Conservation (phyloP, 176 grass and related monocot species). For the Saccharum officinarum region DNA sequence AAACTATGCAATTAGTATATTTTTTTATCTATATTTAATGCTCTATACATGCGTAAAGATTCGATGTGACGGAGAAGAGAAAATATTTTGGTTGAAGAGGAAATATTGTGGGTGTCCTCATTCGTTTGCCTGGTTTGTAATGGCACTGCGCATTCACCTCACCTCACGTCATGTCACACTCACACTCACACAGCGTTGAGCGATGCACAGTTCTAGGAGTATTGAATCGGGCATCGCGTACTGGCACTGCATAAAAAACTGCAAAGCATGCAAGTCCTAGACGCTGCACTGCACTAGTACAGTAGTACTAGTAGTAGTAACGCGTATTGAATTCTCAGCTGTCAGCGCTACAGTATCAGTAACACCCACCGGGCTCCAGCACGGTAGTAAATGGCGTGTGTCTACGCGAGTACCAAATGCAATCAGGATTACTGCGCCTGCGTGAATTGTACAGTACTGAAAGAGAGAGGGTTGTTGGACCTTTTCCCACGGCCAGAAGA, state of each 20-base stretch:
- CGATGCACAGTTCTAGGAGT: neutral
- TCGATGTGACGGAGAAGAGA: too few relatives aligned
- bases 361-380: too few relatives aligned
- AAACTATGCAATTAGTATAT: too few relatives aligned
- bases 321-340: neutral
- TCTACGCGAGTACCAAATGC: neutral
- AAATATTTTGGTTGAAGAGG: too few relatives aligned
- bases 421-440: neutral
- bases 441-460: neutral
- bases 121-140: neutral
- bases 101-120: neutral
- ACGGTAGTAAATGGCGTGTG: neutral
- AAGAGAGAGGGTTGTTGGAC: neutral
- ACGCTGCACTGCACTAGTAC: neutral
- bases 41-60: too few relatives aligned
- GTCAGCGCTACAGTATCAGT: constrained; percentile 9
- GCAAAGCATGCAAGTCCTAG: neutral
- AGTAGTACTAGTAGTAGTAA: neutral
- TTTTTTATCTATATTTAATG: too few relatives aligned
- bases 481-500: constrained; percentile 99
- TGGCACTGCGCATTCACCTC: constrained; percentile 10
- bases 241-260: neutral
- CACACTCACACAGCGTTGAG: neutral
- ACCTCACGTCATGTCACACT: constrained; percentile 15
- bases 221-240: neutral